Evolutionary conservation across 2,329 filamentous ascomycete genomes (phyloP), one percentile per base, ranked within the genome.

Genomic region (Claviceps sorghi): DNA sequence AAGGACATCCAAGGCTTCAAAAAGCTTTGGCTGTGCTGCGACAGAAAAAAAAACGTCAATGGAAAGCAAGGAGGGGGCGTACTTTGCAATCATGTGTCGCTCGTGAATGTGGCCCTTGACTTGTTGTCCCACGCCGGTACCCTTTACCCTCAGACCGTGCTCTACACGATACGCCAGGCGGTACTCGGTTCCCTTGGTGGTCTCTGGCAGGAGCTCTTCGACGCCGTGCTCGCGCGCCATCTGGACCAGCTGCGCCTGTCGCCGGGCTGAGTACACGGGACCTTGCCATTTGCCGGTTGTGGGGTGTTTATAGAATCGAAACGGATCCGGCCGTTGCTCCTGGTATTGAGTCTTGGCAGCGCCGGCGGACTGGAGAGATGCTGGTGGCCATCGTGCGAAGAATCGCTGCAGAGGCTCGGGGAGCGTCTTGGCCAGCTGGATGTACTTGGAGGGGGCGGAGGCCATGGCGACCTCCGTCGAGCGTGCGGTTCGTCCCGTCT

Each of bases 71-170:
- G 34, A 17, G 21, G 17, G 21, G 52, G 75, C 80, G 57, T 80
- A 81, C 75, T 83, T 82, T 56, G 78, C 75, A 71, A 86, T 83
- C 73, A 96, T 74, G 62, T 84, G 85, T 65, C 93, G 81, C 76
- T 98, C 93, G 81, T 90, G 87, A 61, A 82, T 77, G 70, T 96
- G 91, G 68, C 93, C 93, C 84, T 97, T 98, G 67, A 96, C 91
- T 69, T 78, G 83, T 71, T 96, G 83, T 53, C 89, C 91, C 59
- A 88, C 82, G 75, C 93, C 91, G 1, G 91, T 97, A 61, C 91
- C 91, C 79, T 90, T 91, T 54, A 96, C 86, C 56, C 83, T 77
- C 67, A 95, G 66, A 49, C 90, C 91, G 58, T 84, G 77, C 73
- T 94, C 86, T 54, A 88, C 79, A 53, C 87, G 75, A 66, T 82